Evolutionary conservation across 768 basidiomycete species (phyloP), one percentile per base, ranked within the genome.

Genomic region (Lactarius sp.): DNA sequence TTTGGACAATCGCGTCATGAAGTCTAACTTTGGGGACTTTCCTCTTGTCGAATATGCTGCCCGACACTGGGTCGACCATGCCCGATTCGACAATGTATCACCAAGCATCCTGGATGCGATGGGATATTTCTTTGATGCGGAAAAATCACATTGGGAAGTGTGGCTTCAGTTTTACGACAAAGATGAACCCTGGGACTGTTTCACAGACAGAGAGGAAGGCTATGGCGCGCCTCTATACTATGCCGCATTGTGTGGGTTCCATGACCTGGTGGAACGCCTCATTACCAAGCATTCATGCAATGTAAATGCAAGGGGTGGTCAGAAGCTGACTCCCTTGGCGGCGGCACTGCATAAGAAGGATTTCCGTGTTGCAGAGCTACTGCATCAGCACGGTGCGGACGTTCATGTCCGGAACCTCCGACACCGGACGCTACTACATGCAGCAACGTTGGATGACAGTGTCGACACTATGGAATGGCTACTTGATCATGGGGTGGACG

Each of bases 121-220:
- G 22, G 44, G 39, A 16, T 22, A 36, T 47, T 27, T 60, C 7
- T 36, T 61, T 9, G 53, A 52, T 22, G 8, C 22, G 6, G 42
- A 55, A 34, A 61, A 55, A 31, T 44, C 53, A 34, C 41, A 60
- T 33, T 60, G 59, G 46, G 14, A 49, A 44, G 33, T 51, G 36
- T 60, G 59, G 59, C 4, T 16, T 41, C 39, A n/a, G 51, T 12
- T 60, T 7, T 12, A 42, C 8, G 9, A n/a, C 12, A 8, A 27
- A n/a, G 47, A 59, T 12, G 5, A 2, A 39, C 34, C 6, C 1
- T 1, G 9, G 18, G 8, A 27, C 39, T 36, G 1, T 12, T 1
- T 33, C 22, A 22, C 22, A 22, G 22, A 5, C 14, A 10, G 7
- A 7, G 2, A 4, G 1, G 0, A 12, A 7, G 3, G 3, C 16